These are phyloP conservation scores for Triticum monococcum DNA, from an alignment of 176 grass and related monocot genomes.

Conservation along the genomic window DNA sequence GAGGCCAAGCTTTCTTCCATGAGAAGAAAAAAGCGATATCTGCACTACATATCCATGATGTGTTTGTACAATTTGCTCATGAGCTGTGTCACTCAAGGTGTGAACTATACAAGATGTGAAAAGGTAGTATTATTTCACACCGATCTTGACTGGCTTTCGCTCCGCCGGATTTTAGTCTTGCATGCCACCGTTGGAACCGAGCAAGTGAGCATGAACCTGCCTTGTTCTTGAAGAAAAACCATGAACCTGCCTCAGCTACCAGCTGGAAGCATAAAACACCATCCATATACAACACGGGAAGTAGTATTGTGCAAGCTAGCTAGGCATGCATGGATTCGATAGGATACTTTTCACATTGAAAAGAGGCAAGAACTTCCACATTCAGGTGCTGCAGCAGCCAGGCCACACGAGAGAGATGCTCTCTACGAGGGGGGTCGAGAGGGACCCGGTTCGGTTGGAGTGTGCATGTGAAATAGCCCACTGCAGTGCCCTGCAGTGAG, in stretches of 20 bases:
- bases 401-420: background rate
- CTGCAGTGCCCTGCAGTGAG: background rate
- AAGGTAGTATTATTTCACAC: too few species aligned
- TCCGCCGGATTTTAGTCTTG: background rate
- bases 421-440: constrained; percentile 7
- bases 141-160: background rate
- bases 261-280: background rate
- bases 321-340: background rate
- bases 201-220: background rate
- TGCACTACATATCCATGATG: too few species aligned
- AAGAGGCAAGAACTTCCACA: background rate
- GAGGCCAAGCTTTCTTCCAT: too few species aligned
- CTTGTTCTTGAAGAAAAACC: too few species aligned
- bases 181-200: background rate
- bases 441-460: background rate
- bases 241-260: too few species aligned
- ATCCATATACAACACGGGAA: background rate
- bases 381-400: background rate
- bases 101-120: background rate
- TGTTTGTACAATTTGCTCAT: too few species aligned
- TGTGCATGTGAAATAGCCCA: constrained; percentile 32
- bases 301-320: background rate
- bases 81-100: too few species aligned
- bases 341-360: background rate
- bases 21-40: too few species aligned